Base-by-base conservation (phyloP, 768 basidiomycete species). In the Crepidotus variabilis region DNA sequence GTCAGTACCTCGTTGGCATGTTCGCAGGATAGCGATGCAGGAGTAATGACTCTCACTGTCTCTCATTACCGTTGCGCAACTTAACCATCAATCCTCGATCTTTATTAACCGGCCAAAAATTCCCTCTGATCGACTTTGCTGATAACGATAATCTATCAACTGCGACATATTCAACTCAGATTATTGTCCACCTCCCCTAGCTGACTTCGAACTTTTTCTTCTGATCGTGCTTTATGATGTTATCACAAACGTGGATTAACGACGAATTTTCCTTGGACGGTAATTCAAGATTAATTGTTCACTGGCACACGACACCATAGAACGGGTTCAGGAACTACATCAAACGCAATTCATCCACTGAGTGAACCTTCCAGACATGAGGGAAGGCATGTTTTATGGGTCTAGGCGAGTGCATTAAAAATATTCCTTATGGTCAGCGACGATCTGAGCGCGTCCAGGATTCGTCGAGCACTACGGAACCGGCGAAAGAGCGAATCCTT, bases 1-100 rank as follows among this genome's bases (percentile, higher is more conserved):
- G 92, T 72, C 93, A 94, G 70, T 95, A 95, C 69, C 80, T 97
- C 46, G 94, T 97, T 57, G 93, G 92, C 61, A 94, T 95, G 87
- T 96, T 92, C 75, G 87, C 90, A 60, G 90, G 85, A 62, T 88
- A 61, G 50, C 35, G 46, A 57, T 57, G 48, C 24, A 20, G 24
- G 36, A 55, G 23, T 9, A 35, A 36, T 22, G 52, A 36, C 7
- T n/a, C 14, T 51, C n/a, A 28, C 32, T 51, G 22, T 10, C 7
- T 10, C 23, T 22, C 22, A 32, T 51, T 20, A 51, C 43, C 39
- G 39, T 43, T 43, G 39, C 39, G 39, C 39, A 43, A 43, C 39
- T 43, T 11, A 20, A 43, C 14, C 39, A 43, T 43, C 39, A 20
- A 11, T 43, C 39, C 39, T 16, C 39, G 39, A 43, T 43, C 39